phyloP scores from a whole-genome alignment of 2,329 filamentous ascomycete species.

The Epichloe uncinata region DNA sequence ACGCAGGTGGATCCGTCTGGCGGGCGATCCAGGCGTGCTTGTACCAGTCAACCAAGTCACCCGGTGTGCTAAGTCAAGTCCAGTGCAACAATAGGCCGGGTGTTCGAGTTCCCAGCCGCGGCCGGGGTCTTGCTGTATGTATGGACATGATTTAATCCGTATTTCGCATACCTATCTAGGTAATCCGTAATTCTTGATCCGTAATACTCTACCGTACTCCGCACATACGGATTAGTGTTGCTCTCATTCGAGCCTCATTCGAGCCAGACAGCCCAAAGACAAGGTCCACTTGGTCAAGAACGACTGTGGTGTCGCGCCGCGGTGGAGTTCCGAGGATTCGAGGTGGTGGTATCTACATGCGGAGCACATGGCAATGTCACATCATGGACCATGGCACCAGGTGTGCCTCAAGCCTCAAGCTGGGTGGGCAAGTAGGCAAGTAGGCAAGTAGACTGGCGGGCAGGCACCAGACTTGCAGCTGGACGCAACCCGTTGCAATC shows the following conservation, averaged over 20 bases:
- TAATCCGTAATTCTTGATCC: no score
- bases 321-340: not conserved
- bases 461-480: no score
- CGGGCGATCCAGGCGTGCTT: constrained; percentile 12
- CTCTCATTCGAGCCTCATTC: not conserved
- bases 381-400: not conserved
- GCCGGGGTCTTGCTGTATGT: not conserved
- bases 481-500: no score
- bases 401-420: no score
- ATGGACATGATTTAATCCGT: no score
- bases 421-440: no score
- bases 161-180: no score
- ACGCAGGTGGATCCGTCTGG: constrained; percentile 12
- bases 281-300: not conserved
- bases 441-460: no score
- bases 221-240: not conserved
- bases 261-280: not conserved
- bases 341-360: not conserved
- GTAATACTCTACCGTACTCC: no score
- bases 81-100: no score
- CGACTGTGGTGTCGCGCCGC: not conserved
- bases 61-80: not conserved
- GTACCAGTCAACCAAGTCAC: not conserved
- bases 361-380: not conserved
- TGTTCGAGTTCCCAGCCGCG: constrained; percentile 7